Conservation (phyloP, 2,329 filamentous ascomycete species). For the Fusarium chaquense region DNA sequence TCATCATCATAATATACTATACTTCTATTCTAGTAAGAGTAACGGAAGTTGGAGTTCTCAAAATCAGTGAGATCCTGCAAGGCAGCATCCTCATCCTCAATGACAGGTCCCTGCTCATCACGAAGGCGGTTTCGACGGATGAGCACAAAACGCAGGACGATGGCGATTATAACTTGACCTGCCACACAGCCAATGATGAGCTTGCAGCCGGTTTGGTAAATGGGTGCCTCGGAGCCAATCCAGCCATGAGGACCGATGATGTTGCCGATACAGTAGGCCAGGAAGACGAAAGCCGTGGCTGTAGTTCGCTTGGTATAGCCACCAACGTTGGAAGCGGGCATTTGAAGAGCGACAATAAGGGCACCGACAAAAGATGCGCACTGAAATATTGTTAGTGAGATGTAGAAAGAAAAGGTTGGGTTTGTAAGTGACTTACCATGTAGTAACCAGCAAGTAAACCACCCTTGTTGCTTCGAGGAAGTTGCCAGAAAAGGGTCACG, state of each 20-base stretch:
- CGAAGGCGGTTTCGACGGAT: slow-evolving; percentile 45
- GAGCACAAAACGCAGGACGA: slow-evolving; percentile 37
- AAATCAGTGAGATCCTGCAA: slow-evolving; percentile 48
- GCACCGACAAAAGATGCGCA: slow-evolving; percentile 63
- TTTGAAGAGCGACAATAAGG: slow-evolving; percentile 66
- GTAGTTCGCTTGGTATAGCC: slow-evolving; percentile 64
- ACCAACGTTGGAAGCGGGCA: slow-evolving; percentile 63
- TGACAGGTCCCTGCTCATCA: slow-evolving; percentile 39
- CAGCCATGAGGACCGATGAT: slow-evolving; percentile 54
- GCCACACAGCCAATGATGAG: slow-evolving; percentile 45
- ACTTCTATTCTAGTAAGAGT: slow-evolving; percentile 37
- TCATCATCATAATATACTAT: slow-evolving; percentile 2
- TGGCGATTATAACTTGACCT: slow-evolving; percentile 37
- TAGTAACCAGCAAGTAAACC: slow-evolving; percentile 66
- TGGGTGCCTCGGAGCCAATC: slow-evolving; percentile 58
- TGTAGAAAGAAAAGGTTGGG: rapidly evolving
- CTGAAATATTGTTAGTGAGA: not conserved
- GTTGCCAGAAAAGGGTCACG: slow-evolving; percentile 62
- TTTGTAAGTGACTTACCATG: slow-evolving; percentile 49
- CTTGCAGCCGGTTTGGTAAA: slow-evolving; percentile 66
- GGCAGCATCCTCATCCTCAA: slow-evolving; percentile 34
- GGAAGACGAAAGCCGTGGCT: slow-evolving; percentile 60
- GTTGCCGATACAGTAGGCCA: slow-evolving; percentile 55
- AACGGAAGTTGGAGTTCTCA: slow-evolving; percentile 48
- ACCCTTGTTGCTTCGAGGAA: slow-evolving; percentile 56